These are phyloP conservation scores for Saccharomycopsis capsularis DNA, from an alignment of 805 yeast genomes.

Conservation along the genomic window DNA sequence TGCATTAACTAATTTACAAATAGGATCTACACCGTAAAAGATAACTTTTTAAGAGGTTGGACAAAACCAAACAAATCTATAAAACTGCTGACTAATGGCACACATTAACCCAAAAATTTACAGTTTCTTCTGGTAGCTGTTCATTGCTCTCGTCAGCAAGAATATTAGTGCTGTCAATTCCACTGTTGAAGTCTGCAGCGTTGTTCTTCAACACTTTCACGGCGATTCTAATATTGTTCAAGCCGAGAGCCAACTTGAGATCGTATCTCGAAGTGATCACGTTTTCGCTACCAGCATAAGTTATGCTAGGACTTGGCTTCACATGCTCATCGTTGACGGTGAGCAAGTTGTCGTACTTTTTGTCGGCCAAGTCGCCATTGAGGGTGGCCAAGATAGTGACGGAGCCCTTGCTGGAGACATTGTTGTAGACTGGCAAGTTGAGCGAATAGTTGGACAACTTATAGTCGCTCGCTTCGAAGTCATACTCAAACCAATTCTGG, in stretches of 20 bases:
- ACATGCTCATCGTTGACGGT: constrained; percentile 40
- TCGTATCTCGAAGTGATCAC: constrained; percentile 35
- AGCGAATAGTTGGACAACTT: constrained; percentile 36
- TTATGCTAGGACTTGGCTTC: constrained; percentile 37
- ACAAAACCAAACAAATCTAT: no score
- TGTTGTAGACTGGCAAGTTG: constrained; percentile 35
- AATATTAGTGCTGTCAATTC: constrained; percentile 28
- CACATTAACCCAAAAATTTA: constrained; percentile 37
- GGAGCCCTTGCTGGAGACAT: constrained; percentile 33
- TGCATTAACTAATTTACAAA: no score
- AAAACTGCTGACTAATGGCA: no score
- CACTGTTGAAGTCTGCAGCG: constrained; percentile 30
- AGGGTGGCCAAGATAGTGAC: constrained; percentile 39
- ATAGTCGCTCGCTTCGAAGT: constrained; percentile 31
- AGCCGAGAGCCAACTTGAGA: constrained; percentile 39
- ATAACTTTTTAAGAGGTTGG: no score
- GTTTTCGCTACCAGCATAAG: constrained; percentile 30
- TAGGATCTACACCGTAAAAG: no score
- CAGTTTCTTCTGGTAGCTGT: constrained; percentile 28
- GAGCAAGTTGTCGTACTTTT: constrained; percentile 33
- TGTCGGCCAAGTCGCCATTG: constrained; percentile 34
- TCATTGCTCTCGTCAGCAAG: constrained; percentile 23
- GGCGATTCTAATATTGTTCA: constrained; percentile 32
- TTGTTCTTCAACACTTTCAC: constrained; percentile 11
- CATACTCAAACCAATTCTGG: constrained; percentile 33